Conservation (phyloP, 352 stramenopile genomes). For the Globisporangium nagaii region DNA sequence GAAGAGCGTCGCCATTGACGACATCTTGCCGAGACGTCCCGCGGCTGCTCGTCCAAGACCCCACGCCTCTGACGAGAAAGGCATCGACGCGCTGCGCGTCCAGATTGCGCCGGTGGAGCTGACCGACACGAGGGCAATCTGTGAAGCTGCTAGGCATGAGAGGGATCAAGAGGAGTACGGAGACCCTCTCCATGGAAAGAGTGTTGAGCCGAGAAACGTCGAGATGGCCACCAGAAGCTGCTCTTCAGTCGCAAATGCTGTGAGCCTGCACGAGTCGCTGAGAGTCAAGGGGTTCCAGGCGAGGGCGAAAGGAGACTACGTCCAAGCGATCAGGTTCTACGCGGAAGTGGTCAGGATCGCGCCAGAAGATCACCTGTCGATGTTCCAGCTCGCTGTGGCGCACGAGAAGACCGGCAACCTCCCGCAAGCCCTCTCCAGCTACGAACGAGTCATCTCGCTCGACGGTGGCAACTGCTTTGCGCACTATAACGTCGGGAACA, state of each 20-base stretch:
- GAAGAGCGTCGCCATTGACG: background rate
- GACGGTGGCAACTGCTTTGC: slow-evolving; percentile 28
- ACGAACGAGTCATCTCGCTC: slow-evolving; percentile 24
- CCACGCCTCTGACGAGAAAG: background rate
- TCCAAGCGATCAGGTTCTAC: slow-evolving; percentile 33
- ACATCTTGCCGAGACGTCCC: background rate
- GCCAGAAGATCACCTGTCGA: slow-evolving; percentile 8
- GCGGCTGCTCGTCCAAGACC: slow-evolving; percentile 1
- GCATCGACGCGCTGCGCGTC: background rate
- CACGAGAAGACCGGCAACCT: slow-evolving; percentile 41
- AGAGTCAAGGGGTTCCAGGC: slow-evolving; percentile 38
- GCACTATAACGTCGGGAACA: slow-evolving; percentile 53
- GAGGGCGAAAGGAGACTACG: slow-evolving; percentile 39
- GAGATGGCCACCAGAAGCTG: slow-evolving; percentile 16
- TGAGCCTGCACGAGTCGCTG: slow-evolving; percentile 34
- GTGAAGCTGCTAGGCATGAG: slow-evolving; percentile 38
- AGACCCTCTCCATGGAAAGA: slow-evolving; percentile 35
- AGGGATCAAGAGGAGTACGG: slow-evolving; percentile 38
- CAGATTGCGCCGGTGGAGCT: background rate
- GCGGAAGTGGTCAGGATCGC: slow-evolving; percentile 19
- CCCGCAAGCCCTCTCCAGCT: slow-evolving; percentile 22
- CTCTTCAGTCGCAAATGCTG: slow-evolving; percentile 21
- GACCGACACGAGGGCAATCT: slow-evolving; percentile 20
- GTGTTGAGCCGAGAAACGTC: slow-evolving; percentile 32
- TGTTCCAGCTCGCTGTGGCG: slow-evolving; percentile 45